A percentile compares a stretch with the other conserved stretches of the same genome.
phyloP scores from a whole-genome alignment of 169 alveolate species.

The Plasmodium malariae region DNA sequence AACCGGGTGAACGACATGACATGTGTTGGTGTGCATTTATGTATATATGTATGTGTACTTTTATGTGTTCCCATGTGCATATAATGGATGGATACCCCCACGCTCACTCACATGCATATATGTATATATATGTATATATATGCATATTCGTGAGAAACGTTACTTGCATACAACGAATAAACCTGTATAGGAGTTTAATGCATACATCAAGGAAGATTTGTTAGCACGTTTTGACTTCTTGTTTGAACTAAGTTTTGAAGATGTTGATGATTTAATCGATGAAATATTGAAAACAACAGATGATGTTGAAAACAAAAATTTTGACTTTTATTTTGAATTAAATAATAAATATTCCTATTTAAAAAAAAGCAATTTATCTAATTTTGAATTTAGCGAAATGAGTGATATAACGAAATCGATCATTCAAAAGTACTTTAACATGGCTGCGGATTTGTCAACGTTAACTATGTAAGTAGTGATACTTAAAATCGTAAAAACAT shows the following conservation, averaged over 20 bases:
- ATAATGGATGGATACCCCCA: background rate
- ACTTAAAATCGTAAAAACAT: too few species aligned
- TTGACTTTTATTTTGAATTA: constrained; percentile 31
- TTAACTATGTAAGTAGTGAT: constrained; percentile 57
- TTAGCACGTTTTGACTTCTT: constrained; percentile 70
- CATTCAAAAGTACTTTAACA: constrained; percentile 54
- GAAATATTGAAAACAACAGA: constrained; percentile 38
- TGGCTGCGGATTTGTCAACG: constrained; percentile 73
- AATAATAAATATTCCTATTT: constrained; percentile 56
- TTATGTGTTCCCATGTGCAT: background rate
- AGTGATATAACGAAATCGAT: constrained; percentile 48
- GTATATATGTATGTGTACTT: background rate
- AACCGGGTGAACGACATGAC: background rate
- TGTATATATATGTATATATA: background rate
- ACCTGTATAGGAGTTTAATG: constrained; percentile 42
- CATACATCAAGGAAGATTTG: constrained; percentile 35
- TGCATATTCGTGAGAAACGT: background rate
- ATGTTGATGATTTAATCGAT: constrained; percentile 54
- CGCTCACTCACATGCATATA: background rate
- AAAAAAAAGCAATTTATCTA: constrained; percentile 29
- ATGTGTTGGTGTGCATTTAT: background rate
- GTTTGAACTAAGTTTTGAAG: constrained; percentile 61
- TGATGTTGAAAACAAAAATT: constrained; percentile 18
- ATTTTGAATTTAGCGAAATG: constrained; percentile 61
- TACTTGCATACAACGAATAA: background rate